These are phyloP conservation scores for Paxillus involutus DNA, from an alignment of 768 basidiomycete genomes.

Conservation along the genomic window DNA sequence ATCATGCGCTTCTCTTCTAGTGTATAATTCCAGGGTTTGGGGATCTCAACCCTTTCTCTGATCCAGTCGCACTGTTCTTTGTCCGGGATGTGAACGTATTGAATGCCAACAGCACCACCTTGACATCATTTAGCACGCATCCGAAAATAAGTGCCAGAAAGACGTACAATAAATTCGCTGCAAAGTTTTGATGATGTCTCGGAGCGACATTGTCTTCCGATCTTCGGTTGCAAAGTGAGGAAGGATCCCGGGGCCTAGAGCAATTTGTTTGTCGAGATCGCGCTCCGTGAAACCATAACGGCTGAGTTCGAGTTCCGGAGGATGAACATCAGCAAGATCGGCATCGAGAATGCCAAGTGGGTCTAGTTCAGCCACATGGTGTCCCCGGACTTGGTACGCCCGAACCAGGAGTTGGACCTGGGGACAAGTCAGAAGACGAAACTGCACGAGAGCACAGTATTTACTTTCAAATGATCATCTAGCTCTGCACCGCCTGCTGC, in stretches of 20 bases:
- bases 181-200: constrained; percentile 89
- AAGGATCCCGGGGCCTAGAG: constrained; percentile 92
- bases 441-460: constrained; percentile 11
- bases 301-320: constrained; percentile 90
- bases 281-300: constrained; percentile 94
- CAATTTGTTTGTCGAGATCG: constrained; percentile 93
- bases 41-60: constrained; percentile 91
- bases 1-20: constrained; percentile 99
- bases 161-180: constrained; percentile 91
- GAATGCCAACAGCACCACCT: constrained; percentile 88
- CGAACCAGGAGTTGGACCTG: constrained; percentile 97
- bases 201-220: constrained; percentile 80
- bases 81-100: constrained; percentile 96
- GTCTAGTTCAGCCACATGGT: constrained; percentile 94
- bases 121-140: constrained; percentile 7
- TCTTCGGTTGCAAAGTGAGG: constrained; percentile 92
- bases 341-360: constrained; percentile 91
- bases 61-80: constrained; percentile 99
- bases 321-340: constrained; percentile 75
- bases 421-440: neutral
- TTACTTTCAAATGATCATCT: constrained; percentile 92
- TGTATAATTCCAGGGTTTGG: constrained; percentile 96
- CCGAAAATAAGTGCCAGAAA: neutral
- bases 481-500: constrained; percentile 72
- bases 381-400: constrained; percentile 98